Evolutionary conservation across 805 yeast genomes (phyloP), one percentile per base, ranked within the genome.

Genomic region (Lachancea thermotolerans): DNA sequence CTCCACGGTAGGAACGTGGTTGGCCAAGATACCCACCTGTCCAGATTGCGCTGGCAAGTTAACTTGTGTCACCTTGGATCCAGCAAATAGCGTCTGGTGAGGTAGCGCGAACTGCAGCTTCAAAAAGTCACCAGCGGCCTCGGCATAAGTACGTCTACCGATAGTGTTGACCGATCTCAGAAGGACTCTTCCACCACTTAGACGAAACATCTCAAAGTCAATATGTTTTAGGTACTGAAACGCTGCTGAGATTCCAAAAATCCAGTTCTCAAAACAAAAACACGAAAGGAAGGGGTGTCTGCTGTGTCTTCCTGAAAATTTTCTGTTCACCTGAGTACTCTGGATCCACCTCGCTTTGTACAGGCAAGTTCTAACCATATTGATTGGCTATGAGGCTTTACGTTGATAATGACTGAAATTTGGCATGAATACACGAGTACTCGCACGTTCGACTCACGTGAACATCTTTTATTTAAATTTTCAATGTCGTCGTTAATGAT

Each of bases 1-100:
- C 74, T 93, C 98, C 54, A 91, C 88, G 60, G 85, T 80, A 61
- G 99, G 98, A 63, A 93, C 96, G 81, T 93, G 99, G 75, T 87
- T 84, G 59, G 98, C 96, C 65, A 93, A 75, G 55, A 93, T 79
- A 86, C 99, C 99, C 71, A 91, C 79, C 66, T 86, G 95, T 68
- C 99, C 99, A 56, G 93, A 82, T 62, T 83, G 77, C 53, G 96
- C 95, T 64, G 99, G 99, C 57, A 93, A 76, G 74, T 93, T 93
- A 58, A 93, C 98, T 77, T 93, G 88, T 63, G 67, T 63, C 37
- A 72, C 75, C 35, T 53, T 49, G 42, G 58, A 65, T 45, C 77
- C 78, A 43, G 78, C 60, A 66, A 72, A 80, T 61, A 80, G 67
- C 48, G 84, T 65, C 70, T 83, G 81, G 68, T 86, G 89, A 55